These are phyloP conservation scores for Schoenoplectus tabernaemontani DNA, from an alignment of 202 grass and related monocot genomes.

Conservation along the genomic window DNA sequence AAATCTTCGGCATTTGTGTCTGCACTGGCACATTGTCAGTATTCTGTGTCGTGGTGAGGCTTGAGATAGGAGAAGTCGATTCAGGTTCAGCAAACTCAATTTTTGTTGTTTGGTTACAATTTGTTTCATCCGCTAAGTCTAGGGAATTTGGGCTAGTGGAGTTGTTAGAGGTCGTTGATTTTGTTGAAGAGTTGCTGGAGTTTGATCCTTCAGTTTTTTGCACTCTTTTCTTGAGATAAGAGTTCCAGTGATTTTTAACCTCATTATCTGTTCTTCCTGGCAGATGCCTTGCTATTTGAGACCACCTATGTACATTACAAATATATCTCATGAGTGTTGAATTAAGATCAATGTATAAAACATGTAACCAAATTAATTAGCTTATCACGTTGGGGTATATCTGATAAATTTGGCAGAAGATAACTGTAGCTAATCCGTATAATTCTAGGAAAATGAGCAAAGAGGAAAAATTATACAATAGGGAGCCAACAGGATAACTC, in stretches of 20 bases:
- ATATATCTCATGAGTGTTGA: neutral
- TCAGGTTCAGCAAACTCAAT: slow-evolving; percentile 34
- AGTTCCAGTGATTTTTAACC: slow-evolving; percentile 99
- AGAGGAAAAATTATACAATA: neutral
- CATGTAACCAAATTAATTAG: neutral
- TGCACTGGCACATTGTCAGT: slow-evolving; percentile 24
- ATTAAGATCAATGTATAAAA: neutral
- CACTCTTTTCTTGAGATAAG: slow-evolving; percentile 89
- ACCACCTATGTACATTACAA: slow-evolving; percentile 48
- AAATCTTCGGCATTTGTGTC: slow-evolving; percentile 52
- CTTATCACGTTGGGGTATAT: neutral
- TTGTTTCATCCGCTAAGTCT: slow-evolving; percentile 18
- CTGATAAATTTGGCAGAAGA: neutral
- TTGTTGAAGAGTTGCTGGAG: slow-evolving; percentile 10
- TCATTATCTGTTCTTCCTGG: slow-evolving; percentile 92
- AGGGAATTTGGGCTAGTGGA: slow-evolving; percentile 7
- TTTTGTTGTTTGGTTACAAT: slow-evolving; percentile 24
- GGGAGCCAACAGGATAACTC: neutral
- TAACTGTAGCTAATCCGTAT: neutral
- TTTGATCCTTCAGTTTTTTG: slow-evolving; percentile 26
- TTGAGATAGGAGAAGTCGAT: slow-evolving; percentile 44
- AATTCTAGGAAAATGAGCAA: neutral
- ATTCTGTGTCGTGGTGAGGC: slow-evolving; percentile 17
- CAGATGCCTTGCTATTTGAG: slow-evolving; percentile 79
- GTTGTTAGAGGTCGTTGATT: slow-evolving; percentile 28